Base-by-base conservation (phyloP, 2,329 filamentous ascomycete genomes). In the Epichloe uncinata region DNA sequence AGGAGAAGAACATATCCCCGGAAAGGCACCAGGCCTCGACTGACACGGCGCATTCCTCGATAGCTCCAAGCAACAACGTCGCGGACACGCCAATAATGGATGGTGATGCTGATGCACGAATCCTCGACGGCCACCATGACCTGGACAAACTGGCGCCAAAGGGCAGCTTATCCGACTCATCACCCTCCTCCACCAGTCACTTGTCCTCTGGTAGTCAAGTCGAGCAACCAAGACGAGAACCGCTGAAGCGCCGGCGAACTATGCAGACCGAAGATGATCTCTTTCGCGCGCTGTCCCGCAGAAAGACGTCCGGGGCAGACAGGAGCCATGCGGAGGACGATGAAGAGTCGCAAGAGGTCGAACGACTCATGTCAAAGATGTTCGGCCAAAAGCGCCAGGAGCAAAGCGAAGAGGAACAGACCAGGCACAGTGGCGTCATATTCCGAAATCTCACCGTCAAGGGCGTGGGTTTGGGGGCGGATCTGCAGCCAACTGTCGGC, bases 371-470 rank as follows among this genome's bases (percentile, higher is more conserved):
- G 70, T 85, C 81, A 0, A 77, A 78, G 3, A 84, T 87, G 74
- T 87, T 87, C 57, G 84, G 84, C 5, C 68, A 72, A 35, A 75
- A 76, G 18, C 73, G 84, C 5, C 81, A 83, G 55, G 73, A 75
- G 42, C 69, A 77, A n/a, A 84, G 80, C 1, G 78, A 85, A 53
- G 82, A 84, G 53, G 82, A 85, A 56, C 79, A 84, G 60, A 84
- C 81, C 0, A 70, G 82, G 20, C 83, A 87, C 60, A 72, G 78
- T 26, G 84, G 84, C 35, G 79, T 88, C 12, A 67, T 86, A 5
- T 88, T 85, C 69, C 81, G 81, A 45, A 71, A 82, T 48, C 66
- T 88, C 30, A 86, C 80, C 0, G 84, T 88, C 16, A 83, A 80
- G 50, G 84, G 84, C 0, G 74, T 80, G 50, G 84, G 84, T 0